Evolutionary conservation across 331 rosid species (phyloP).

Genomic region (Malus hybrid): DNA sequence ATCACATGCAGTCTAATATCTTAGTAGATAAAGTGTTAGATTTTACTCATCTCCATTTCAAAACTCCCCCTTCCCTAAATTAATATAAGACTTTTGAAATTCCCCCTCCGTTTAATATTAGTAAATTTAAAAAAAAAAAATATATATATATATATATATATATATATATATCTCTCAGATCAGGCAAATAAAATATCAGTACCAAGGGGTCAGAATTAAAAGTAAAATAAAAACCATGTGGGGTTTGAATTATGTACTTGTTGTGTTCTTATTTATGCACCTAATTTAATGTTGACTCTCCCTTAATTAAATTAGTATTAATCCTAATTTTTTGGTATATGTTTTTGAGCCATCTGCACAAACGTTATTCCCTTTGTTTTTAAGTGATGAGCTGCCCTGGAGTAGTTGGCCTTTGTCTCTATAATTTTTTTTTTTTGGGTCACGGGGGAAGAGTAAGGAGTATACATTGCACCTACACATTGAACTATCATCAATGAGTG

Average conservation of each 20-base stretch:
- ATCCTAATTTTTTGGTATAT: not conserved
- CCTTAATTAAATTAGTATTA: not conserved
- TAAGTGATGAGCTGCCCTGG: not conserved
- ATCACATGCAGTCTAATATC: no score
- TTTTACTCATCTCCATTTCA: rapidly evolving
- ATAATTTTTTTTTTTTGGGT: not conserved
- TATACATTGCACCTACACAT: not conserved
- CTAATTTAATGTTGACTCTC: not conserved
- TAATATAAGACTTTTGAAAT: no score
- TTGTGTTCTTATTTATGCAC: not conserved
- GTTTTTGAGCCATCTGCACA: not conserved
- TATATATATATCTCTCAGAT: not conserved
- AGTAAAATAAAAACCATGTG: not conserved
- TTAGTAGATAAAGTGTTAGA: no score
- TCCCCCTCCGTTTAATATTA: no score
- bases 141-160: no score
- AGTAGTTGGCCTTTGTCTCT: not conserved
- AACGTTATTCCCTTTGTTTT: not conserved
- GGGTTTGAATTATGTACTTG: not conserved
- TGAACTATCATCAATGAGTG: not conserved
- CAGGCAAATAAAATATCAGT: not conserved
- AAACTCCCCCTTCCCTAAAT: no score
- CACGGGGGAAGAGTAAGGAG: not conserved
- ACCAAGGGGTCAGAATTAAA: not conserved
- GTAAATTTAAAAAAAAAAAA: no score